These are phyloP conservation scores for Pleurostoma richardsiae DNA, from an alignment of 2,329 filamentous ascomycete genomes.

Conservation along the genomic window DNA sequence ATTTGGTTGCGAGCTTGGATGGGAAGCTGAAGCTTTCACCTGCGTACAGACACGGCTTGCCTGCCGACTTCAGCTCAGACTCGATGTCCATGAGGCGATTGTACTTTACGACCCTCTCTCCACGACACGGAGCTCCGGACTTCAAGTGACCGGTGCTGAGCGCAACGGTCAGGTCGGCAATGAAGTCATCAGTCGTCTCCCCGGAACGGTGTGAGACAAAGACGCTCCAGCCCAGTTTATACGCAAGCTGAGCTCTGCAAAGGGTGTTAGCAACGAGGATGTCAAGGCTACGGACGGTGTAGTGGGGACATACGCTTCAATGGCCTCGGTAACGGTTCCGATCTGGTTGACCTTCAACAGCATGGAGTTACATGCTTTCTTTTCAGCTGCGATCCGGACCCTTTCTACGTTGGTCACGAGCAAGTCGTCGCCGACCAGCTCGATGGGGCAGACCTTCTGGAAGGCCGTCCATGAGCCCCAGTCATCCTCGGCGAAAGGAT, in stretches of 20 bases:
- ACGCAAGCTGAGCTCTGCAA: conserved; percentile 21
- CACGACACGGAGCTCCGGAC: conserved; percentile 29
- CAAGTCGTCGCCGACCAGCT: conserved; percentile 34
- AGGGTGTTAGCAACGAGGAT: conserved; percentile 1
- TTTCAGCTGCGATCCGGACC: conserved; percentile 25
- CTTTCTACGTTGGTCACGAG: conserved; percentile 30
- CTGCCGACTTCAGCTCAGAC: conserved; percentile 12
- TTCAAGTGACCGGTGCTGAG: conserved; percentile 32
- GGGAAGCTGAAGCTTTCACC: conserved; percentile 77
- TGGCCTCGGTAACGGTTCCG: conserved; percentile 31
- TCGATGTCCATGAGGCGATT: conserved; percentile 38
- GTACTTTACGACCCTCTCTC: conserved; percentile 35
- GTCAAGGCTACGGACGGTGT: not conserved
- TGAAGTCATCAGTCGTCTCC: conserved; percentile 36
- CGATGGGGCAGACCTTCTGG: conserved; percentile 21
- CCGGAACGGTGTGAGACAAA: conserved; percentile 36
- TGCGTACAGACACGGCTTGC: conserved; percentile 60
- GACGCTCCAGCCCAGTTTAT: conserved; percentile 28
- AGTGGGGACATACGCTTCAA: conserved; percentile 23
- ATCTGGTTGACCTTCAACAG: conserved; percentile 37
- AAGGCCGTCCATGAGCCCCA: conserved; percentile 28
- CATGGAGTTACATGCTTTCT: conserved; percentile 31
- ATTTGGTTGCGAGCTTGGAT: not conserved
- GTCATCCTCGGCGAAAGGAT: conserved; percentile 34
- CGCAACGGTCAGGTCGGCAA: conserved; percentile 32